A percentile compares a stretch with the other conserved stretches of the same genome.
Conservation (phyloP, 192 early-diverging fungal genomes). For the Mortierella claussenii region DNA sequence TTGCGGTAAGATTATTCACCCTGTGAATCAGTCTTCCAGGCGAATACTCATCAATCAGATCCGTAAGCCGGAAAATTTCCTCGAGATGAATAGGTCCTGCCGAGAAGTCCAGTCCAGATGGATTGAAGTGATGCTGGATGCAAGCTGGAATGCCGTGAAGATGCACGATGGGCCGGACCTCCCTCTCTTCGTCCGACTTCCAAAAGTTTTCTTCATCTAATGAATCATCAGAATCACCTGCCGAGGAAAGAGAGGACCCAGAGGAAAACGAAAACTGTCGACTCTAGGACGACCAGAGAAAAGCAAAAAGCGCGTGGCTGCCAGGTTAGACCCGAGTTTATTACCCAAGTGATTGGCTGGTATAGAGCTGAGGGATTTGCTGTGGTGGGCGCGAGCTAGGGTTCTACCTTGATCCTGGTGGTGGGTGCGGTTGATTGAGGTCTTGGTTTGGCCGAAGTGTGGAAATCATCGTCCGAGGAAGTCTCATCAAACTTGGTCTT, state of each 20-base stretch:
- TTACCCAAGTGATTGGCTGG: conserved; percentile 7
- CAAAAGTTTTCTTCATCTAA: conserved; percentile 35
- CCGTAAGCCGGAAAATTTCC: conserved; percentile 43
- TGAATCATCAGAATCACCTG: conserved; percentile 49
- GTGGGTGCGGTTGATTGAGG: conserved; percentile 28
- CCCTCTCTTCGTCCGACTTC: conserved; percentile 48
- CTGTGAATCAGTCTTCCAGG: conserved; percentile 38
- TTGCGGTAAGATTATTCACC: conserved; percentile 22
- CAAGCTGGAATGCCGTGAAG: conserved; percentile 50
- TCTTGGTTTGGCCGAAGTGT: conserved; percentile 41
- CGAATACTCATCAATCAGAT: conserved; percentile 42
- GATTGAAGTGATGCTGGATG: conserved; percentile 52
- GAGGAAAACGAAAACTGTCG: conserved; percentile 51
- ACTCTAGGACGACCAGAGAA: conserved; percentile 22
- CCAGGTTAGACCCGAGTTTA: conserved; percentile 20
- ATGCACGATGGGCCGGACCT: conserved; percentile 28
- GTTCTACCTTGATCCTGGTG: conserved; percentile 54
- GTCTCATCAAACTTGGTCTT: conserved; percentile 52
- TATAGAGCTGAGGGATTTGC: background rate
- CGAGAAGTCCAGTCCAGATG: conserved; percentile 47
- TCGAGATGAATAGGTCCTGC: conserved; percentile 48
- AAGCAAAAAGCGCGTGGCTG: background rate
- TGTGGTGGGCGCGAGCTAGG: conserved; percentile 12
- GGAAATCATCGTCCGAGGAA: conserved; percentile 49
- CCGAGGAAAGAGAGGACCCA: conserved; percentile 47